phyloP scores from a whole-genome alignment of 2,329 filamentous ascomycete genomes.

The Colletotrichum sp. region DNA sequence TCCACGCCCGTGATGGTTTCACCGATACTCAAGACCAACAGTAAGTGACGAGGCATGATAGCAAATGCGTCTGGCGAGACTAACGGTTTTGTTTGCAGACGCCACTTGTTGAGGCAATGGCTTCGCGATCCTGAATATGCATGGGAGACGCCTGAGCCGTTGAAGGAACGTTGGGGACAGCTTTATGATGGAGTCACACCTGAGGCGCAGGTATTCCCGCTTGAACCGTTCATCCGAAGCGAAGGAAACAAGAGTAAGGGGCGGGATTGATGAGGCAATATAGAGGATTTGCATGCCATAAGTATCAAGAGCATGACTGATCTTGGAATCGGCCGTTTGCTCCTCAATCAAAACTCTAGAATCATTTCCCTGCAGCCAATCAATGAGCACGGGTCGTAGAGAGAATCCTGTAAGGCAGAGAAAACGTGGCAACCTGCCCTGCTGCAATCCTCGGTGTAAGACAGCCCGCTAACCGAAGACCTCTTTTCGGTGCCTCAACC shows the following conservation, averaged over 20 bases:
- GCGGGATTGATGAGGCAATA: background rate
- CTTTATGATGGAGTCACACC: slow-evolving; percentile 57
- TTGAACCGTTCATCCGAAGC: slow-evolving; percentile 49
- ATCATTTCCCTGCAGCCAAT: background rate
- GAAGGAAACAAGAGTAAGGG: slow-evolving; percentile 23
- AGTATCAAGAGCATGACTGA: background rate
- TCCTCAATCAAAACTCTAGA: background rate
- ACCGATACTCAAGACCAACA: slow-evolving; percentile 45
- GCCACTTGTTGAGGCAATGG: slow-evolving; percentile 56
- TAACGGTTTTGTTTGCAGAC: slow-evolving; percentile 34
- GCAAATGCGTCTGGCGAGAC: background rate
- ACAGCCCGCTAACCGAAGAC: background rate
- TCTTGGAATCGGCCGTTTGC: background rate
- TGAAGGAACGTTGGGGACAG: slow-evolving; percentile 54
- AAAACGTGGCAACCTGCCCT: background rate
- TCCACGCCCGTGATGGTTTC: slow-evolving; percentile 59
- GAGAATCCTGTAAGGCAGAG: background rate
- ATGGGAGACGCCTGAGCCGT: slow-evolving; percentile 50
- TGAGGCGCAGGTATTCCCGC: slow-evolving; percentile 59
- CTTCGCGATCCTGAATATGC: slow-evolving; percentile 53
- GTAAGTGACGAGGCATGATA: slow-evolving; percentile 32
- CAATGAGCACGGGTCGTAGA: background rate
- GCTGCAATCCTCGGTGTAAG: background rate
- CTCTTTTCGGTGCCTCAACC: background rate
- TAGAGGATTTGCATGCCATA: background rate